A percentile compares a stretch with the other conserved stretches of the same genome.
Evolutionary conservation across 208 protist species (phyloP).

Genomic region (Crithidia acanthocephali): DNA sequence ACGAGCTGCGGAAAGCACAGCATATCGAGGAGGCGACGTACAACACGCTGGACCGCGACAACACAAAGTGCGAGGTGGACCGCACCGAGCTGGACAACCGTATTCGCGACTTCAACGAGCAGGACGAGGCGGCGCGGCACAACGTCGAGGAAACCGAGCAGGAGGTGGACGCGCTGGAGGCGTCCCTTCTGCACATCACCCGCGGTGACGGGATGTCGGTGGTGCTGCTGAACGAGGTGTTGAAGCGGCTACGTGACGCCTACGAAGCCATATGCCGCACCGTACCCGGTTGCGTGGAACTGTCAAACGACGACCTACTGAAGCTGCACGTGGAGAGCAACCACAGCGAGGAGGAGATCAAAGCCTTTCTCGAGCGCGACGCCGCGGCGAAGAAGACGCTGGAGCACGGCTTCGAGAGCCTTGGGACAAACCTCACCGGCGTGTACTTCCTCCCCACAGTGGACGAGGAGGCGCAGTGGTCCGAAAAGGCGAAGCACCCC

Average conservation of each 20-base stretch:
- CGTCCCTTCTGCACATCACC: slow-evolving; percentile 24
- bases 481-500: neutral
- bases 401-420: slow-evolving; percentile 4
- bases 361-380: slow-evolving; percentile 19
- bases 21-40: slow-evolving; percentile 1
- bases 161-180: slow-evolving; percentile 27
- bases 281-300: slow-evolving; percentile 26
- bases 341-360: slow-evolving; percentile 17
- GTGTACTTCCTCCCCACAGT: slow-evolving; percentile 22
- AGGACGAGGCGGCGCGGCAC: neutral
- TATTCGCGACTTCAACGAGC: neutral
- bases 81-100: slow-evolving; percentile 1
- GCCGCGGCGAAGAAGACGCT: slow-evolving; percentile 16
- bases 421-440: slow-evolving; percentile 5
- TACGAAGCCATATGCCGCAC: slow-evolving; percentile 21
- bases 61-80: slow-evolving; percentile 20
- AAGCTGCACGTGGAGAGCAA: slow-evolving; percentile 20
- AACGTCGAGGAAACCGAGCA: slow-evolving; percentile 20
- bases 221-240: slow-evolving; percentile 23
- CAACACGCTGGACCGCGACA: slow-evolving; percentile 21
- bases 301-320: slow-evolving; percentile 31
- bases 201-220: slow-evolving; percentile 27
- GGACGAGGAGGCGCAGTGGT: slow-evolving; percentile 9
- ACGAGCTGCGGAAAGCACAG: slow-evolving; percentile 18
- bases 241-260: slow-evolving; percentile 13